Conservation (phyloP, 1,284 basidiomycete species). For the Fomes fomentarius region DNA sequence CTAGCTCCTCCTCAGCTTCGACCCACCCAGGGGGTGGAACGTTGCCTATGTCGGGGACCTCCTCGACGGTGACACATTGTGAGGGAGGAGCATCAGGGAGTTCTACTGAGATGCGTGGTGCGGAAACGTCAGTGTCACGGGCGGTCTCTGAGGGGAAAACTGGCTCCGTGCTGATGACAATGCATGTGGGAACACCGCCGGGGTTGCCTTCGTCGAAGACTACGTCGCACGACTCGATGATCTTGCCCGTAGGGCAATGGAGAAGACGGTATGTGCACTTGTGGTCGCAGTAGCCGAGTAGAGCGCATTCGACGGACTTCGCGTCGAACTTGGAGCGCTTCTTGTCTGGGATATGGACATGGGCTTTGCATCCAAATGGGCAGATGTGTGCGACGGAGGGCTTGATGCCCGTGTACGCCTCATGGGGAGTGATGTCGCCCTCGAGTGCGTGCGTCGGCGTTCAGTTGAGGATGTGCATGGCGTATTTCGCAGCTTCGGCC, state of each 20-base stretch:
- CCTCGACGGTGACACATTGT: background rate
- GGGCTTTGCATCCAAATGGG: conserved; percentile 26
- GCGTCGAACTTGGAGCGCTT: conserved; percentile 21
- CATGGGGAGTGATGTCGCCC: conserved; percentile 19
- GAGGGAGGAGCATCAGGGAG: no score
- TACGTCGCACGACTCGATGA: no score
- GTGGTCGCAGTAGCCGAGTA: conserved; percentile 29
- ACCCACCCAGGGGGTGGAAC: no score
- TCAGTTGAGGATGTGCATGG: no score
- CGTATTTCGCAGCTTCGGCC: no score
- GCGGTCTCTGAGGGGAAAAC: background rate
- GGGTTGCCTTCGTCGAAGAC: conserved; percentile 8
- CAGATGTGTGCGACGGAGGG: conserved; percentile 21
- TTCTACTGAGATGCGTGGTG: background rate
- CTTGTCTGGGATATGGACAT: conserved; percentile 20
- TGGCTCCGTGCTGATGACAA: background rate
- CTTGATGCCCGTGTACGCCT: conserved; percentile 21
- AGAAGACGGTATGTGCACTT: conserved; percentile 28
- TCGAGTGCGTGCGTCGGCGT: background rate
- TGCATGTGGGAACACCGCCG: background rate
- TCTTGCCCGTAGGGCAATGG: conserved; percentile 12
- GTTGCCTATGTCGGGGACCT: conserved; percentile 1
- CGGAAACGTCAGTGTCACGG: background rate
- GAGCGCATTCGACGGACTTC: conserved; percentile 29
- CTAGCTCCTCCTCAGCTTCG: no score